Percentiles rank a stretch among this genome's conserved stretches.
Evolutionary conservation across 768 basidiomycete genomes (phyloP).

Genomic region (Tulasnella sp.): DNA sequence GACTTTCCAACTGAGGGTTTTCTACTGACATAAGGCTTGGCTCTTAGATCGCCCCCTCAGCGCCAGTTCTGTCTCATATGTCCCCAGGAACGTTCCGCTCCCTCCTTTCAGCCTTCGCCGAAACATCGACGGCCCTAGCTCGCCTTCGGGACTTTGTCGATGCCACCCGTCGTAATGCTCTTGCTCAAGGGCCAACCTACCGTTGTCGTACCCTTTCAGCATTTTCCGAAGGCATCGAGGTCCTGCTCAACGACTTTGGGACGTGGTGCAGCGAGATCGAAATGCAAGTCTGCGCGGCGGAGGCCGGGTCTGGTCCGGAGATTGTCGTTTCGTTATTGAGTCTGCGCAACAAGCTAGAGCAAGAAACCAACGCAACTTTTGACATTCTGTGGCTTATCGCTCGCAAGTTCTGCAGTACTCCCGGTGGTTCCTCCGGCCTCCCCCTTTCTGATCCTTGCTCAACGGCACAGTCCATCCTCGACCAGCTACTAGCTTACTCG

Average conservation of each 20-base stretch:
- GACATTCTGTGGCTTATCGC: constrained; percentile 43
- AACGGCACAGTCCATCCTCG: constrained; percentile 41
- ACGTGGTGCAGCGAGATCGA: constrained; percentile 61
- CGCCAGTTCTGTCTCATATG: constrained; percentile 52
- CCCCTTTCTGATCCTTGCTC: constrained; percentile 22
- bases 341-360: constrained; percentile 46
- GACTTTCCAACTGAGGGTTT: neutral
- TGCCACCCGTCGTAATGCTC: constrained; percentile 21
- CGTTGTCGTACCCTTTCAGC: constrained; percentile 53
- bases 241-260: constrained; percentile 47
- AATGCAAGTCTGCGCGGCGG: constrained; percentile 51
- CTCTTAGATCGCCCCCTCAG: constrained; percentile 29
- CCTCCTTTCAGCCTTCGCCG: constrained; percentile 46
- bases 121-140: constrained; percentile 45
- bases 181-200: constrained; percentile 27
- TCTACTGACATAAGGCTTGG: neutral
- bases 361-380: constrained; percentile 48
- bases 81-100: constrained; percentile 57
- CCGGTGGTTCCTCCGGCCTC: constrained; percentile 22
- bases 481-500: constrained; percentile 44
- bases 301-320: constrained; percentile 34
- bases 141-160: constrained; percentile 51
- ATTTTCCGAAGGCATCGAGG: constrained; percentile 62
- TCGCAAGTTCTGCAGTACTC: constrained; percentile 19
- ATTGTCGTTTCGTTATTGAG: constrained; percentile 55